Evolutionary conservation across 768 basidiomycete species (phyloP), one percentile per base, ranked within the genome.

Genomic region (Trametes villosa): DNA sequence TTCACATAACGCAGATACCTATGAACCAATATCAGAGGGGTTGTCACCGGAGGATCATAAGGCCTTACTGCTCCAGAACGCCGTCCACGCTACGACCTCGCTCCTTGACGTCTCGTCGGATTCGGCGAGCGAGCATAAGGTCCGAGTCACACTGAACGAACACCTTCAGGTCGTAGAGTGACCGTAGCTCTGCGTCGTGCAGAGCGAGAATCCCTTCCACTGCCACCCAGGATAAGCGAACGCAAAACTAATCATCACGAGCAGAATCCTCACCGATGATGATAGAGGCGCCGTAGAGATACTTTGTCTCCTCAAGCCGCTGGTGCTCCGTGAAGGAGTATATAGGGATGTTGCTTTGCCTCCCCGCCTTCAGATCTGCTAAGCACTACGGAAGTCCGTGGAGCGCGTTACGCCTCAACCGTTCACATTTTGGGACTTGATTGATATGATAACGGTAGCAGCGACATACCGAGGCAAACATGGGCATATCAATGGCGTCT

Each of bases 1-100:
- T 99, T 99, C 67, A 99, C 96, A 70, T 88, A 96, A 30, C 94
- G 90, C 24, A 98, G 83, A 70, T 97, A 97, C 74, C 91, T 93
- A n/a, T 70, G 17, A 27, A 31, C 36, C 22, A 27, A 22, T 30
- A 30, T 51, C 15, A 17, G 20, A 33, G 26, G 24, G 41, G 12
- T 34, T 17, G 24, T 26, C 3, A 29, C 34, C 27, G 22, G 34
- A 54, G 17, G 26, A 24, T 30, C 13, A 34, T 20, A 3, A 1
- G 33, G 48, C 65, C 83, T 61, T 66, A 92, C 89, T 97, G 95
- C 68, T 95, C 92, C 11, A 98, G 82, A 49, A 98, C 84, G 2
- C 96, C 96, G 4, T 87, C 86, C 0, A 98, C 88, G 56, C 81
- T 86, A 54, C 97, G 79, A 0, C 92, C 93, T 45, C 97, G 84